Evolutionary conservation across 495 filamentous ascomycete genomes (phyloP).

Genomic region (Penicillium angulare): DNA sequence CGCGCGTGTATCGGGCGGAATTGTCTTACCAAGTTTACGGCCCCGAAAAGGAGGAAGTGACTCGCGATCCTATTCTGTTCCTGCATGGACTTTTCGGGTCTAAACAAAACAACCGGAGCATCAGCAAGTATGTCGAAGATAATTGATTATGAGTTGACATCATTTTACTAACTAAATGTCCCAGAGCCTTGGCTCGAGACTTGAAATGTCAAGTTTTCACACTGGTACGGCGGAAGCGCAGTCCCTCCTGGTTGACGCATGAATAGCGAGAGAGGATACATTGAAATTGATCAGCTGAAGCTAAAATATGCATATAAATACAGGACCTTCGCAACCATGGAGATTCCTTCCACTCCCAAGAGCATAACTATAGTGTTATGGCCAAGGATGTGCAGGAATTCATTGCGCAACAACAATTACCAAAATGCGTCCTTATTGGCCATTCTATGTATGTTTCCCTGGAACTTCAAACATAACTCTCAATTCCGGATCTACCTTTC

Average conservation of each 20-base stretch:
- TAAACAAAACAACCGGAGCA: slow-evolving; percentile 92
- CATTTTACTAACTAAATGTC: slow-evolving; percentile 12
- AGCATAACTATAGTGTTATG: slow-evolving; percentile 83
- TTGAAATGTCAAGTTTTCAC: slow-evolving; percentile 79
- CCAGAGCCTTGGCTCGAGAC: slow-evolving; percentile 77
- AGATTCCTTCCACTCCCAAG: slow-evolving; percentile 72
- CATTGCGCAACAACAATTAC: slow-evolving; percentile 68
- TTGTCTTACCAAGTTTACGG: slow-evolving; percentile 44
- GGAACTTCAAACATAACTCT: not conserved
- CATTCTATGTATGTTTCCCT: slow-evolving; percentile 77
- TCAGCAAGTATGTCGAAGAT: slow-evolving; percentile 94
- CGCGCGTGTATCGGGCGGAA: slow-evolving; percentile 25
- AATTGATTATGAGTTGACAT: not conserved
- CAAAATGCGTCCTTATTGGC: slow-evolving; percentile 74
- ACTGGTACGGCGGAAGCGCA: slow-evolving; percentile 56
- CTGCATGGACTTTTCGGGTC: slow-evolving; percentile 95
- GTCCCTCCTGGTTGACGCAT: not conserved
- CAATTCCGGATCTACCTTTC: too few relatives aligned
- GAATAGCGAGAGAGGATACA: not conserved
- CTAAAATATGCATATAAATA: too few relatives aligned
- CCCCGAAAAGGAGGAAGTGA: slow-evolving; percentile 34
- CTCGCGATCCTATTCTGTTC: slow-evolving; percentile 70
- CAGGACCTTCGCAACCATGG: slow-evolving; percentile 96
- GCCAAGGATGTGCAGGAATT: slow-evolving; percentile 84
- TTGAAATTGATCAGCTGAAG: too few relatives aligned